phyloP scores from a whole-genome alignment of 2,329 filamentous ascomycete species.

The Arthrobotrys entomopaga region DNA sequence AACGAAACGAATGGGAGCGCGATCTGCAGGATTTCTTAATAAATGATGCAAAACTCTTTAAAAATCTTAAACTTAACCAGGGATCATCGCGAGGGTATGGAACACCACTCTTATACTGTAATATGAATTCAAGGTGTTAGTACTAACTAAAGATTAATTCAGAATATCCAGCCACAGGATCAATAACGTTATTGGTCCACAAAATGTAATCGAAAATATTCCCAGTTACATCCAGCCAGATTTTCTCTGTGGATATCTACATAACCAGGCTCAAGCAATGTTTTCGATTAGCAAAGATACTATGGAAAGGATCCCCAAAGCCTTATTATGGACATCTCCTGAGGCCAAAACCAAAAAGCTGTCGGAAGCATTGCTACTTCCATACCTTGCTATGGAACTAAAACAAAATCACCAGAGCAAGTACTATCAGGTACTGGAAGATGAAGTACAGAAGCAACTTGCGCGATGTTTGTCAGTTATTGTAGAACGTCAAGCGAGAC shows the following conservation, averaged over 20 bases:
- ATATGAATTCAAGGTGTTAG: no score
- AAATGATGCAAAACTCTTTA: conserved; percentile 5
- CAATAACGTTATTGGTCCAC: conserved; percentile 18
- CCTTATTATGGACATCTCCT: not conserved
- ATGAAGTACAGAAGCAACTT: conserved; percentile 16
- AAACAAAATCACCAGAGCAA: conserved; percentile 7
- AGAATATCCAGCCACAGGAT: conserved; percentile 10
- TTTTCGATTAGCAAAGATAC: conserved; percentile 9
- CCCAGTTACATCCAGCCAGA: conserved; percentile 12
- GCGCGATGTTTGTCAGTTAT: conserved; percentile 27
- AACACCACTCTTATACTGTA: not conserved
- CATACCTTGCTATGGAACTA: conserved; percentile 22
- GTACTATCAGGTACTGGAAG: not conserved
- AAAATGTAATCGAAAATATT: conserved; percentile 20
- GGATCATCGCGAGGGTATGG: conserved; percentile 12
- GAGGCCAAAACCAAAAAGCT: not conserved
- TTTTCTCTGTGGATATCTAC: conserved; percentile 19
- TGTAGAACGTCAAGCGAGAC: conserved; percentile 19
- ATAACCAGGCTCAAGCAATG: not conserved
- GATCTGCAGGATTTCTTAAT: conserved; percentile 15
- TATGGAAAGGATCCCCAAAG: conserved; percentile 9
- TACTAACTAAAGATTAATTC: no score
- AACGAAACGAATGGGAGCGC: not conserved
- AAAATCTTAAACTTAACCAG: conserved; percentile 6
- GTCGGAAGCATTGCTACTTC: conserved; percentile 14